Base-by-base conservation (phyloP, 352 stramenopile genomes). In the Elongisporangium undulatum region DNA sequence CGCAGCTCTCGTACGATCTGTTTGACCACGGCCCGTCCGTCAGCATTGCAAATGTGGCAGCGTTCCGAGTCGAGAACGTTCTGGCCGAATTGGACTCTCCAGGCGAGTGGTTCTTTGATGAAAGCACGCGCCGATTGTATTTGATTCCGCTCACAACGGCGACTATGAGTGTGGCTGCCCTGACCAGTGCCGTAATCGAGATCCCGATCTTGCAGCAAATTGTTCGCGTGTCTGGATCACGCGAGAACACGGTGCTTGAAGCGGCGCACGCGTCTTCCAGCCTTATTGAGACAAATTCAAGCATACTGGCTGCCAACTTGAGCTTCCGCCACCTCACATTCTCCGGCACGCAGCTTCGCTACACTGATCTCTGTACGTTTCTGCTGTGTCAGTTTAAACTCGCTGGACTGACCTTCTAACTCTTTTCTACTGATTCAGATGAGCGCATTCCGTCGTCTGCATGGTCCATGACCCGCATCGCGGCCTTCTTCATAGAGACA, bases 101-200 rank as follows among this genome's bases (percentile, higher is more conserved):
- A 0, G 77, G 77, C 19, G 80, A 89, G 54, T 89, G 79, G 80
- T 92, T 77, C 51, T 92, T 88, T 41, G 75, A 92, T 23, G 52
- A 67, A 1, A 38, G 67, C 1, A 85, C 65, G 24, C 73, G 74
- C 16, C 51, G 26, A 9, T 53, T 92, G 23, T 90, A 84, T 53
- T 15, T 92, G 55, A 87, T 90, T n/a, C 81, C 83, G 39, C 54
- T 83, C 1, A 62, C 74, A 29, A 49, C 68, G 9, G 34, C 58
- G 10, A 60, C 61, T n/a, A n/a, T n/a, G 20, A 68, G 62, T 24
- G 62, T 23, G 12, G 53, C 64, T 15, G 67, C 49, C 2, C 51
- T 89, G 45, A 53, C 59, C 7, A 66, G 34, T 41, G 66, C 61
- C 17, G 63, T 59, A 17, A 54, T 92, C 5, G 77, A 87, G 63